Base-by-base conservation (phyloP, 768 basidiomycete species). In the Dendrothele bispora region DNA sequence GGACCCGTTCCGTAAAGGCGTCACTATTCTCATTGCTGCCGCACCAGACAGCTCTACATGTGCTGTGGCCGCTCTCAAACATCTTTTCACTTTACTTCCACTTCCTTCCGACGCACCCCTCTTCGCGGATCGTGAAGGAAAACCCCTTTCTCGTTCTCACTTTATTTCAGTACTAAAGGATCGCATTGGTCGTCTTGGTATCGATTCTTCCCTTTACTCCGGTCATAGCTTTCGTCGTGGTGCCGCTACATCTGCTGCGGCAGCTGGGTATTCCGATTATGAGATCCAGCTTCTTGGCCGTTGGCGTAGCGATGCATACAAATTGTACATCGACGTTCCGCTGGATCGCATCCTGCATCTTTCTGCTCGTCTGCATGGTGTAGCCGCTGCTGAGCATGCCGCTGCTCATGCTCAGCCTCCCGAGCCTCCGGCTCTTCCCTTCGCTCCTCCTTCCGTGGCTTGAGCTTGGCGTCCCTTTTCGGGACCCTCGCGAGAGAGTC, bases 221-320 rank as follows among this genome's bases (percentile, higher is more conserved):
- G 63, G 65, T 10, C 65, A 65, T 43, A 65, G 66, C 36, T 65
- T 67, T 48, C 48, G 56, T 10, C 48, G 58, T 3, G 59, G 61
- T 3, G 61, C 61, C 0, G 68, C 68, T 1, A 51, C 66, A 4
- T 53, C 63, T 2, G 68, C 70, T 2, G 58, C 59, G 1, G 47
- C 55, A 1, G 67, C 53, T 1, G 66, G 68, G 0, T 65, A 57
- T 45, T 45, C 56, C 1, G 66, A 69, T 28, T 56, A 64, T 26
- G 63, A 72, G 43, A 70, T 71, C 21, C 67, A 72, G 53, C 61
- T 65, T 7, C 57, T 71, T 2, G 66, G 69, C 7, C 61, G 63
- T 12, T 70, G 70, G 70, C 53, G 58, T 6, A 68, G 67, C 43
- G 61, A 71, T 39, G 58, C 63, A 8, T 71, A 69, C 61, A 68